Evolutionary conservation across 805 yeast genomes (phyloP).

Genomic region (Schizosaccharomyces japonicus): DNA sequence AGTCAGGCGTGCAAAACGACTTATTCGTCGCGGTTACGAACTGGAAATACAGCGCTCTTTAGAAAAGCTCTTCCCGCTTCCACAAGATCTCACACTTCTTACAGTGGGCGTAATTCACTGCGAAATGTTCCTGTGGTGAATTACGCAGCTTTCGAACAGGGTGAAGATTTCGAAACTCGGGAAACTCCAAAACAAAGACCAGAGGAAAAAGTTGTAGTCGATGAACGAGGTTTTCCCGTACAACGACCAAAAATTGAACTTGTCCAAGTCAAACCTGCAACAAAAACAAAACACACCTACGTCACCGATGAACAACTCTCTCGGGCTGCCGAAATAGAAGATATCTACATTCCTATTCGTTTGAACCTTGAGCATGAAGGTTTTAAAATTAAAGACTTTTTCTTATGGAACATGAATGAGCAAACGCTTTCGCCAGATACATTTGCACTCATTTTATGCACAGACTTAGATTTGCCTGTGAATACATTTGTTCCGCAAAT

Average conservation of each 20-base stretch:
- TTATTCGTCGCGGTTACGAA: slow-evolving; percentile 9
- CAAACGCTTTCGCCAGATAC: slow-evolving; percentile 44
- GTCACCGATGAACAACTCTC: slow-evolving; percentile 16
- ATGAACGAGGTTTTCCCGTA: slow-evolving; percentile 8
- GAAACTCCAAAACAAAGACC: slow-evolving; percentile 3
- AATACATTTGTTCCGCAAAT: slow-evolving; percentile 33
- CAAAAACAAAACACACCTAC: neutral
- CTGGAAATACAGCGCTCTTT: slow-evolving; percentile 9
- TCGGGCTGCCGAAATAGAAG: slow-evolving; percentile 21
- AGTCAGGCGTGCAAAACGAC: slow-evolving; percentile 10
- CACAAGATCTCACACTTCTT: slow-evolving; percentile 8
- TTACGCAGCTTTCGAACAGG: slow-evolving; percentile 5
- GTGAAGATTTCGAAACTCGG: slow-evolving; percentile 5
- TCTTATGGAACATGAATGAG: slow-evolving; percentile 44
- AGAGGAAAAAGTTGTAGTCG: neutral
- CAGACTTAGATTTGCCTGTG: slow-evolving; percentile 60
- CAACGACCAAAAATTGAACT: neutral
- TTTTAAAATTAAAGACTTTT: slow-evolving; percentile 32
- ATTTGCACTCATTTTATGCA: slow-evolving; percentile 50
- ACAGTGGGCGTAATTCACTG: slow-evolving; percentile 8
- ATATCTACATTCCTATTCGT: slow-evolving; percentile 37
- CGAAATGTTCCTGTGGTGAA: slow-evolving; percentile 4
- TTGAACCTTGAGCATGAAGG: slow-evolving; percentile 33
- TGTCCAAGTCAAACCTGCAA: neutral
- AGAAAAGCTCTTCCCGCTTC: slow-evolving; percentile 4